Evolutionary conservation across 1,139 yeast species (phyloP), one percentile per base, ranked within the genome.

Genomic region (Sugiyamaella japonica): DNA sequence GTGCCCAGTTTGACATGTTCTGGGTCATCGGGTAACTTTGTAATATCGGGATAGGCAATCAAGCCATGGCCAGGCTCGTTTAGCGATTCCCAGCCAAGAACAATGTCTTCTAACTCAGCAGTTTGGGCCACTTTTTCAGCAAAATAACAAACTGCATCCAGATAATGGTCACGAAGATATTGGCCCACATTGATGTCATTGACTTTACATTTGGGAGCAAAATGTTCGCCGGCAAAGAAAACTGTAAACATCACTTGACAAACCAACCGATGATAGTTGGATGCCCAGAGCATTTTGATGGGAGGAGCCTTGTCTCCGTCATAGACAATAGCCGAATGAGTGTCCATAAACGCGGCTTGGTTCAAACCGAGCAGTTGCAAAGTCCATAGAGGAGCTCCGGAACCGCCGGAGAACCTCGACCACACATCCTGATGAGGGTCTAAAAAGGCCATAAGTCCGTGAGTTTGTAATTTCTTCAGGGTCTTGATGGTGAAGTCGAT

Each of bases 341-440:
- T 86, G 0, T 63, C 74, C 6, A 79, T 70, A 63, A 89, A 86
- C 23, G 81, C 71, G 16, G 70, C 73, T 0, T 95, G 95, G 55
- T 90, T 81, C 40, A 90, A 73, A 0, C 97, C 97, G 1, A 90
- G 95, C 13, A 93, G 91, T 62, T 86, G 84, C 8, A 89, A 70
- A 0, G 97, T 89, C 97, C 97, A 90, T 66, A 87, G 65, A 0
- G 97, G 97, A 2, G 97, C 96, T 16, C 97, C 97, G 56, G 90
- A 84, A 4, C 97, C 97, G 12, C 97, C 97, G 23, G 83, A 76
- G 66, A 76, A 86, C 52, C 97, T 75, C 2, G 93, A 84, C 97
- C 97, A 90, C 20, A 85, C 93, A 68, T 90, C 97, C 68, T 90
- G 97, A 67, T 90, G 97, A 1, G 93, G 86, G 66, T 90, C 97